Conservation (phyloP, 805 yeast genomes). For the Schwanniomyces pseudopolymorphus region DNA sequence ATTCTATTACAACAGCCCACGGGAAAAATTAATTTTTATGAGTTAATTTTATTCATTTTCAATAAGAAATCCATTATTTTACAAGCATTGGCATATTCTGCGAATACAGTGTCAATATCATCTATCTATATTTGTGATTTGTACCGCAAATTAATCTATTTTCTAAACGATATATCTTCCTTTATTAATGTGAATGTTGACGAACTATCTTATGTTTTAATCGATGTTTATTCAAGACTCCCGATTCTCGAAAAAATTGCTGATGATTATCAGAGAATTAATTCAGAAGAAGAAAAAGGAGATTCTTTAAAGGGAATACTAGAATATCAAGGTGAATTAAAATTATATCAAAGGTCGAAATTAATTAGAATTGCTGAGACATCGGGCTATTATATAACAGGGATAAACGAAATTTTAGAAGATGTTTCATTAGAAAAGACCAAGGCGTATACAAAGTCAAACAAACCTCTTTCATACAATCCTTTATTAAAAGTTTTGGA, state of each 20-base stretch:
- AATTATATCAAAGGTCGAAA: conserved; percentile 47
- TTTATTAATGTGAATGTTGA: conserved; percentile 17
- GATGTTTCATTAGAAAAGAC: conserved; percentile 20
- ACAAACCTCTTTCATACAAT: conserved; percentile 10
- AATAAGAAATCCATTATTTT: conserved; percentile 34
- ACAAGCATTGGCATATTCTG: conserved; percentile 34
- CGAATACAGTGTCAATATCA: conserved; percentile 40
- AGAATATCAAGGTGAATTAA: conserved; percentile 50
- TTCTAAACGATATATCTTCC: conserved; percentile 40
- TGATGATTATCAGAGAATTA: conserved; percentile 17
- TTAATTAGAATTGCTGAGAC: conserved; percentile 26
- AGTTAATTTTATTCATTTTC: conserved; percentile 31
- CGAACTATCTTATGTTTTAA: conserved; percentile 41
- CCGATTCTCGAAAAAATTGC: conserved; percentile 21
- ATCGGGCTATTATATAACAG: conserved; percentile 18
- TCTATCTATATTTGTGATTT: conserved; percentile 40
- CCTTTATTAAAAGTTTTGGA: conserved; percentile 13
- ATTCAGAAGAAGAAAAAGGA: conserved; percentile 10
- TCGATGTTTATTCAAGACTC: conserved; percentile 40
- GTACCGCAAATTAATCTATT: conserved; percentile 33
- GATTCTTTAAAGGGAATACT: conserved; percentile 20
- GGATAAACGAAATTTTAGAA: conserved; percentile 16
- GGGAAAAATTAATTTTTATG: conserved; percentile 21
- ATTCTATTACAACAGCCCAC: background rate
- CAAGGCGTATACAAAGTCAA: background rate